phyloP scores from a whole-genome alignment of 164 flowering plant species.

The Umbellularia californica region DNA sequence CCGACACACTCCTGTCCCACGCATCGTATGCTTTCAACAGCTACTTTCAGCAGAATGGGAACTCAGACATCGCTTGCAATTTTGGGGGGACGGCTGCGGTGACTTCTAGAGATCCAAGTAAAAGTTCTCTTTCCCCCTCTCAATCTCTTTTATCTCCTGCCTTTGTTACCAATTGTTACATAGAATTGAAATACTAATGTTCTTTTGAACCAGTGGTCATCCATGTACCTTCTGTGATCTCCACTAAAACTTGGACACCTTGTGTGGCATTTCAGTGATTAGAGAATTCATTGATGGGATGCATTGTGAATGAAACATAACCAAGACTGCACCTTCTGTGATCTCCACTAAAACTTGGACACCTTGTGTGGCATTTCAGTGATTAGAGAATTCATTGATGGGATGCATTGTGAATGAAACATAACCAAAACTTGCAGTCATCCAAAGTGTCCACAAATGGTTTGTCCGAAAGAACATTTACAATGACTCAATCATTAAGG shows the following conservation, averaged over 20 bases:
- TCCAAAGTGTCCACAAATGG: too few species aligned
- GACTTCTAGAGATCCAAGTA: conserved; percentile 65
- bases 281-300: too few species aligned
- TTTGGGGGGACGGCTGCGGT: conserved; percentile 80
- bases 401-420: too few species aligned
- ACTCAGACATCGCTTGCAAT: conserved; percentile 75
- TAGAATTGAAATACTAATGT: not conserved
- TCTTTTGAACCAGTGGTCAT: not conserved
- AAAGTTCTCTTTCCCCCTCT: not conserved
- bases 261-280: too few species aligned
- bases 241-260: too few species aligned
- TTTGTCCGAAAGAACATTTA: too few species aligned
- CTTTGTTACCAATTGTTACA: not conserved
- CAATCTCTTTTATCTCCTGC: not conserved
- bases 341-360: too few species aligned
- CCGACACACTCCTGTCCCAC: conserved; percentile 72
- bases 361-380: too few species aligned
- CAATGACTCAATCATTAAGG: too few species aligned
- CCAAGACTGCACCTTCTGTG: not conserved
- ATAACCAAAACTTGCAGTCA: too few species aligned
- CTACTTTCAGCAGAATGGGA: conserved; percentile 84
- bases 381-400: too few species aligned
- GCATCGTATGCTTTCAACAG: conserved; percentile 89
- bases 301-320: too few species aligned
- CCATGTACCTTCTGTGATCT: not conserved